phyloP scores from a whole-genome alignment of 2,329 filamentous ascomycete genomes.

The Furcasterigmium sp. region DNA sequence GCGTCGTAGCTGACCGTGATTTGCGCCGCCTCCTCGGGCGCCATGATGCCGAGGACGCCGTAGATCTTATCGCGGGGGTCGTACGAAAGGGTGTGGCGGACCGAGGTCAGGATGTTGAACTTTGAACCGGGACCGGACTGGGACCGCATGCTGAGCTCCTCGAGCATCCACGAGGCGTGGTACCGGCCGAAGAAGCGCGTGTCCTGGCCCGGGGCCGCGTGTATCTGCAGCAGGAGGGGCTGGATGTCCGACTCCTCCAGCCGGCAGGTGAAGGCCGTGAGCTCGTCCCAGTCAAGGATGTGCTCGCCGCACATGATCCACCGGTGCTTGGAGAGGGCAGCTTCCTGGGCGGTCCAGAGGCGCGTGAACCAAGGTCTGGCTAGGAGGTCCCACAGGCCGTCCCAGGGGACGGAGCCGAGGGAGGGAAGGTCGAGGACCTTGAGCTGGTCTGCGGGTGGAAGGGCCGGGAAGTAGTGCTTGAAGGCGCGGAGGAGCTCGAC shows the following conservation, averaged over 20 bases:
- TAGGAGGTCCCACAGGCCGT: slow-evolving; percentile 1
- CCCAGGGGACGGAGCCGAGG: neutral
- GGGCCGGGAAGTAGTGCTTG: neutral
- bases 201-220: too few relatives aligned
- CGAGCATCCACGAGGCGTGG: slow-evolving; percentile 2
- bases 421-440: neutral
- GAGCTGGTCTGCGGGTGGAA: neutral
- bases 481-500: slow-evolving; percentile 4
- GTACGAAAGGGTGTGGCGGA: slow-evolving; percentile 1
- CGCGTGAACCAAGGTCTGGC: slow-evolving; percentile 6
- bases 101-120: neutral
- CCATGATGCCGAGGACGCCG: slow-evolving; percentile 2
- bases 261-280: neutral
- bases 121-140: neutral
- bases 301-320: slow-evolving; percentile 5
- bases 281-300: neutral
- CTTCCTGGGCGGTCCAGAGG: slow-evolving; percentile 6
- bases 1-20: slow-evolving; percentile 2
- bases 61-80: slow-evolving; percentile 6
- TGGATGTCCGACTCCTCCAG: too few relatives aligned
- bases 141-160: neutral
- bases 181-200: neutral
- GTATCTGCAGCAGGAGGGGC: too few relatives aligned
- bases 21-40: neutral
- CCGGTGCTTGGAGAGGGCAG: slow-evolving; percentile 2